Evolutionary conservation across 352 stramenopile species (phyloP), one percentile per base, ranked within the genome.

Genomic region (Plasmopara halstedii): DNA sequence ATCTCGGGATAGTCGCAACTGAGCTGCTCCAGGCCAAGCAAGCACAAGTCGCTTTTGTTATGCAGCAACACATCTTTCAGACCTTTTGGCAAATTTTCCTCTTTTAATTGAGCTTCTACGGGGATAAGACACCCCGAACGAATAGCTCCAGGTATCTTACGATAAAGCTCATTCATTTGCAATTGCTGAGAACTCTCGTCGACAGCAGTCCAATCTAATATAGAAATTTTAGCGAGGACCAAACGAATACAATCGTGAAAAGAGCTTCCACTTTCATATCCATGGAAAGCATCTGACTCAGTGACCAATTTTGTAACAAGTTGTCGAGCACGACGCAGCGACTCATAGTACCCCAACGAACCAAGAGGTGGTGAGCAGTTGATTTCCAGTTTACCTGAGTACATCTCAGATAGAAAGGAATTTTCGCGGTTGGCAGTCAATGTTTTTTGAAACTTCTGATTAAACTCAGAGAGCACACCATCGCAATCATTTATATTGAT

Each of bases 161-260:
- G 35, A 36, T 52, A 32, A 7, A 70, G 40, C 0, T 70, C 54
- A 6, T 61, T 63, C 44, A 64, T 61, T 29, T 70, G 33, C 9
- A 70, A 22, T 37, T 39, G 58, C 6, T 72, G 45, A 2, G 66
- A 62, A 21, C 56, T 85, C 23, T 81, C 69, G 13, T 86, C 71
- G 11, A 86, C 50, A 13, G 67, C 67, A 27, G 78, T 90, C 75
- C 78, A 90, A 46, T 88, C 78, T 31, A 90, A 39, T 20, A 86
- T 83, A 13, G 71, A 73, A 3, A 90, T 82, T 52, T 90, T 90
- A 3, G 78, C 69, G 9, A 90, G 36, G 15, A 88, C 56, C 29
- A 86, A 61, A 2, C 73, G 69, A 41, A 90, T 62, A 43, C 73
- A 90, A 34, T 90, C 72, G 17, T 83, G 56, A 42, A 88, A 86